phyloP scores from a whole-genome alignment of 192 early-diverging fungal genomes.

The Haplosporangium gracile region DNA sequence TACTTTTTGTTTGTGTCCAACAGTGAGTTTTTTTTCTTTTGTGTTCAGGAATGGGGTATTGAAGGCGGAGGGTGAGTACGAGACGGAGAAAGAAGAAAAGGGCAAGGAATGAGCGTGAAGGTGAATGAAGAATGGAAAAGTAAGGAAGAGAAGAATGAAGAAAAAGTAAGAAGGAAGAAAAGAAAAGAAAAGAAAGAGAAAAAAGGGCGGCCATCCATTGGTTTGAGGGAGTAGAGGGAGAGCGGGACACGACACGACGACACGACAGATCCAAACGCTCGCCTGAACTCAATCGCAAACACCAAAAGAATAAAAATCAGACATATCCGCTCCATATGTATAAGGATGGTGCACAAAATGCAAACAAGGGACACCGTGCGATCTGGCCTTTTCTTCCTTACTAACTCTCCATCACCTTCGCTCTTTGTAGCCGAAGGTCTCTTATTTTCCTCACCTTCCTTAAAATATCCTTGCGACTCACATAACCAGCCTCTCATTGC shows the following conservation, averaged over 20 bases:
- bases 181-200: neutral
- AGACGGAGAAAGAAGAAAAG: neutral
- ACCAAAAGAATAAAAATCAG: neutral
- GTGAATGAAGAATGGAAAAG: neutral
- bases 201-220: neutral
- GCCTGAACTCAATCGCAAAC: neutral
- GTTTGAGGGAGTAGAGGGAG: neutral
- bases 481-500: neutral
- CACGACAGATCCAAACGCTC: neutral
- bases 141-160: neutral
- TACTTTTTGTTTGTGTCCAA: constrained; percentile 2
- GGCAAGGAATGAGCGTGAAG: neutral
- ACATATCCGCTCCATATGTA: neutral
- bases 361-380: neutral
- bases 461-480: neutral
- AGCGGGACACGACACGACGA: neutral
- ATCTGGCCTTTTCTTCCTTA: neutral
- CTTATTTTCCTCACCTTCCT: neutral
- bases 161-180: neutral
- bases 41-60: neutral
- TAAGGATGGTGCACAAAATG: too few species aligned
- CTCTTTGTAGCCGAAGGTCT: neutral
- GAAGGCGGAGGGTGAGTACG: neutral
- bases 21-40: neutral
- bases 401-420: neutral